These are phyloP conservation scores for Nannizziopsis arthrosporioides DNA, from an alignment of 2,329 filamentous ascomycete species.

Conservation along the genomic window DNA sequence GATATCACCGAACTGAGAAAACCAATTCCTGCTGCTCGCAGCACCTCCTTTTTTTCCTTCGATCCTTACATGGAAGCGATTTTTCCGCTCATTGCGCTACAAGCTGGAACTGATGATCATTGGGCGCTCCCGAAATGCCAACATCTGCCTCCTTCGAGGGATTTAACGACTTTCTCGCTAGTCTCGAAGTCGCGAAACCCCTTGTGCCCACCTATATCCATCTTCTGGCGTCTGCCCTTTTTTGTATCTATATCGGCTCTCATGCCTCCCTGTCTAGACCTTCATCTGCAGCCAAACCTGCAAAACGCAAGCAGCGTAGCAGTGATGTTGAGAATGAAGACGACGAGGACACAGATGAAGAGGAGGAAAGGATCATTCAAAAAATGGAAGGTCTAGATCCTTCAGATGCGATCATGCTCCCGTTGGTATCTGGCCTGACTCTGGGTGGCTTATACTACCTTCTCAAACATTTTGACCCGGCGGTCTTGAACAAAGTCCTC, in stretches of 20 bases:
- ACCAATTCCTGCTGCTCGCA: too few species aligned
- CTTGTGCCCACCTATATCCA: slow-evolving; percentile 49
- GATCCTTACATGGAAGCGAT: too few species aligned
- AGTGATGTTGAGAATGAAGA: slow-evolving; percentile 28
- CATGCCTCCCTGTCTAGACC: slow-evolving; percentile 78
- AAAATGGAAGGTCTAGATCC: slow-evolving; percentile 58
- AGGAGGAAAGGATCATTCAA: slow-evolving; percentile 43
- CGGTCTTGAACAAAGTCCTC: slow-evolving; percentile 69
- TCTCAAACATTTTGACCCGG: slow-evolving; percentile 77
- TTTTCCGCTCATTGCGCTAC: too few species aligned
- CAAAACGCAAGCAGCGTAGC: slow-evolving; percentile 30
- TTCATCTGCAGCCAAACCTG: slow-evolving; percentile 58
- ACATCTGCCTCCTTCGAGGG: slow-evolving; percentile 27
- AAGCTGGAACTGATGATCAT: too few species aligned
- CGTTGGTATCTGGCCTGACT: slow-evolving; percentile 60
- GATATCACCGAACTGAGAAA: too few species aligned
- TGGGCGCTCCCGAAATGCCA: not conserved
- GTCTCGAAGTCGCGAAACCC: slow-evolving; percentile 34
- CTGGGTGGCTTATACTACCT: slow-evolving; percentile 72
- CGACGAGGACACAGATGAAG: slow-evolving; percentile 43
- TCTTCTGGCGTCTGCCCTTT: slow-evolving; percentile 57
- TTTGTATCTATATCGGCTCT: slow-evolving; percentile 72
- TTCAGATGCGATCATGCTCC: slow-evolving; percentile 74
- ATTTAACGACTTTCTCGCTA: slow-evolving; percentile 33
- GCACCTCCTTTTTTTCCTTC: too few species aligned